Percentiles rank a stretch among this genome's conserved stretches.
These are phyloP conservation scores for Knoxia roxburghii DNA, from an alignment of 257 asterid genomes.

Conservation along the genomic window DNA sequence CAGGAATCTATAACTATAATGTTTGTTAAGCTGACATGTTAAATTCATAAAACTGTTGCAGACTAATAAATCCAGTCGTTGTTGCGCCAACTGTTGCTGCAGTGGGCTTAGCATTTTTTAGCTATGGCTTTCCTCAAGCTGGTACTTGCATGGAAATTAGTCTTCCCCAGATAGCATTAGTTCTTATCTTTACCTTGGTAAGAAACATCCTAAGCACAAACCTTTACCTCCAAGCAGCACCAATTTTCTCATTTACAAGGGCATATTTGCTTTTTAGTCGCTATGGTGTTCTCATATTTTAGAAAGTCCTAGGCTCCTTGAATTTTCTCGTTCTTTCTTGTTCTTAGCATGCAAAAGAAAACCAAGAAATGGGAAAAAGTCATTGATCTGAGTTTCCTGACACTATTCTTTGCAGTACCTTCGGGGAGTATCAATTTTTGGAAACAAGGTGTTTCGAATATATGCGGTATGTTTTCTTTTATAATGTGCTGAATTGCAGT, in stretches of 20 bases:
- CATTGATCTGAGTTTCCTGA: background rate
- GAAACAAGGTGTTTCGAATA: constrained; percentile 70
- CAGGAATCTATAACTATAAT: background rate
- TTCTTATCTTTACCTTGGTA: constrained; percentile 91
- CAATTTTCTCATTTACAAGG: background rate
- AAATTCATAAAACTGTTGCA: constrained; percentile 25
- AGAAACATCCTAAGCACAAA: constrained; percentile 25
- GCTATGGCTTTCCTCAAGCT: constrained; percentile 98
- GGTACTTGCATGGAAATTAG: constrained; percentile 93
- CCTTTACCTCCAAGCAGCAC: too few species aligned
- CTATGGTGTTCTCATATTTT: too few species aligned
- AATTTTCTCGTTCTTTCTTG: background rate
- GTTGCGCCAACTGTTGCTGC: constrained; percentile 92
- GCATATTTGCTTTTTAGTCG: background rate
- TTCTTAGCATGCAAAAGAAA: background rate
- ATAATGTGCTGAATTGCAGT: background rate
- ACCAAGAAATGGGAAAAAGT: background rate
- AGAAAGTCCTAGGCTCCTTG: background rate
- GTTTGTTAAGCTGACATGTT: constrained; percentile 10
- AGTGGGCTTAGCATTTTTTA: constrained; percentile 87
- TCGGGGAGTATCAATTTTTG: constrained; percentile 67
- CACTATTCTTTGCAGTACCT: constrained; percentile 59
- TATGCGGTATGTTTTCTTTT: constrained; percentile 56
- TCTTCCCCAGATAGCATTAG: constrained; percentile 74
- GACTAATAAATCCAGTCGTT: constrained; percentile 93